Conservation (phyloP, 75 land plant species). For the Ceratopteris richardii region DNA sequence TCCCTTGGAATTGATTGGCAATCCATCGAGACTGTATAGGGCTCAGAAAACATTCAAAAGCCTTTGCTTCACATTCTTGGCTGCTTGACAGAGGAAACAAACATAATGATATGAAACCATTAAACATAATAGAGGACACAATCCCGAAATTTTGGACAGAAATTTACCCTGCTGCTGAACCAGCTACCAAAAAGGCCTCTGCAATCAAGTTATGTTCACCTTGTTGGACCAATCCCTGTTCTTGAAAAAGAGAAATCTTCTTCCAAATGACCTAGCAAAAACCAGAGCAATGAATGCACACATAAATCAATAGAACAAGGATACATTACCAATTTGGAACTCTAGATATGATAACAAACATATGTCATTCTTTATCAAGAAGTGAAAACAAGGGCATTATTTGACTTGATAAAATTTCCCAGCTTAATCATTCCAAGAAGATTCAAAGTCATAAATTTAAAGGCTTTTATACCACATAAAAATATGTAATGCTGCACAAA, state of each 20-base stretch:
- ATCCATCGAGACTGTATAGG: conserved; percentile 78
- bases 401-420: too few species aligned
- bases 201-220: conserved; percentile 83
- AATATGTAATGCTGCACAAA: too few species aligned
- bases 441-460: too few species aligned
- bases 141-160: neutral
- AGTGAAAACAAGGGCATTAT: too few species aligned
- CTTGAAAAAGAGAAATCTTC: conserved; percentile 64
- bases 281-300: too few species aligned
- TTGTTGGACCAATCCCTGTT: conserved; percentile 56
- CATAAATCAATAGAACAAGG: too few species aligned
- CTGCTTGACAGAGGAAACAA: neutral
- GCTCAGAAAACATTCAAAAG: conserved; percentile 83
- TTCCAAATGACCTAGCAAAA: conserved; percentile 87
- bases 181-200: conserved; percentile 87
- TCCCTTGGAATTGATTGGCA: conserved; percentile 65
- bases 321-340: too few species aligned
- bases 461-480: too few species aligned
- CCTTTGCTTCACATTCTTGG: conserved; percentile 30
- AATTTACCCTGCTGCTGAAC: conserved; percentile 87
- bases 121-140: neutral
- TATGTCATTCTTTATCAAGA: too few species aligned
- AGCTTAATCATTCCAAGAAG: too few species aligned
- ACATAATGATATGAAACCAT: neutral
- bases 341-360: too few species aligned